These are phyloP conservation scores for Trichoderma brevicompactum DNA, from an alignment of 2,329 filamentous ascomycete genomes.

Conservation along the genomic window DNA sequence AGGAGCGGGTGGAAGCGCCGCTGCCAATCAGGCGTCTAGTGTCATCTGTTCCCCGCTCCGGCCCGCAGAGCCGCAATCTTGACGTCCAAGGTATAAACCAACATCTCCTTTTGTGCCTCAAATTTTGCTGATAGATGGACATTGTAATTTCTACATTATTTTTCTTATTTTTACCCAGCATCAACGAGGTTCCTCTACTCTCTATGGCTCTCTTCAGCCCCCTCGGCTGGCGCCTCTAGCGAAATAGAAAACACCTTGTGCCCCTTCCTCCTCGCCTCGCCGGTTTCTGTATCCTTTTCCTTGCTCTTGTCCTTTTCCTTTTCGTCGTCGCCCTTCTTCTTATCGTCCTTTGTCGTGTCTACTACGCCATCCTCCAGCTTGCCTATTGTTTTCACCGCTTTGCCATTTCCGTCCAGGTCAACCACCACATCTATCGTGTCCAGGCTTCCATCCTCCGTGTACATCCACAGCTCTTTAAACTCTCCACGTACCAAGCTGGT, in stretches of 20 bases:
- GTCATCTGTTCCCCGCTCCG: constrained; percentile 20
- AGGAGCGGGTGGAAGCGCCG: no score
- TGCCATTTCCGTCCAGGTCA: constrained; percentile 56
- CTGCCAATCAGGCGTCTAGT: constrained; percentile 19
- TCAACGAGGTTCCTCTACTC: not conserved
- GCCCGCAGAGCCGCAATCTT: constrained; percentile 24
- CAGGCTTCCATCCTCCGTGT: constrained; percentile 71
- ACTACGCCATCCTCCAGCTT: constrained; percentile 46
- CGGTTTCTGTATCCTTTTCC: constrained; percentile 31
- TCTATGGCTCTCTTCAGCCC: not conserved
- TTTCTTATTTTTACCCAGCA: not conserved
- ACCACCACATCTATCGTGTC: constrained; percentile 61
- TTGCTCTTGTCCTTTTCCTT: constrained; percentile 28
- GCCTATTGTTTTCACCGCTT: constrained; percentile 48
- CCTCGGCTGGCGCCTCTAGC: constrained; percentile 38
- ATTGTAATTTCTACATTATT: no score
- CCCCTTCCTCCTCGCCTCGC: constrained; percentile 30
- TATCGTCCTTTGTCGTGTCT: constrained; percentile 41
- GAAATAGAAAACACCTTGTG: constrained; percentile 44
- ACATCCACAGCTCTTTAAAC: constrained; percentile 75
- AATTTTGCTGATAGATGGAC: no score
- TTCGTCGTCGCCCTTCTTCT: constrained; percentile 35
- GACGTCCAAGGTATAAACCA: no score
- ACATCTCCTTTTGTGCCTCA: no score
- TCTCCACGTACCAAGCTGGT: constrained; percentile 76